phyloP scores from a whole-genome alignment of 2,329 filamentous ascomycete species.

The Colletotrichum chrysophilum region DNA sequence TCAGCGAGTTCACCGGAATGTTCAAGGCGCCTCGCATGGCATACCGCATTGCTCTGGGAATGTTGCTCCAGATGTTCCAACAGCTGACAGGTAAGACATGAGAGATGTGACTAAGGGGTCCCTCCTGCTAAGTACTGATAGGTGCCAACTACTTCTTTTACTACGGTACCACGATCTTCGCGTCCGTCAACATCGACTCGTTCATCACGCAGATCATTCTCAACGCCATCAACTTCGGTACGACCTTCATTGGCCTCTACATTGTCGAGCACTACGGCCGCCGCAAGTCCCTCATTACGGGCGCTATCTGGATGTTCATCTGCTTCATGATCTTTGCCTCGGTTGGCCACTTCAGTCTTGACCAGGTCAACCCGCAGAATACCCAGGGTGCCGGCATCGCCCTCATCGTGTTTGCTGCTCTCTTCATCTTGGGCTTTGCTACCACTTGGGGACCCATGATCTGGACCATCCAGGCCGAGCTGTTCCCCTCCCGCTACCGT shows the following conservation, averaged over 20 bases:
- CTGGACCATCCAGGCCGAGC: slow-evolving; percentile 68
- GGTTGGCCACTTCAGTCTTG: slow-evolving; percentile 54
- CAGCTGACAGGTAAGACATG: slow-evolving; percentile 57
- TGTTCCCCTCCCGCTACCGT: slow-evolving; percentile 68
- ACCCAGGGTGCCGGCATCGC: slow-evolving; percentile 56
- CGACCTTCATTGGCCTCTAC: slow-evolving; percentile 72
- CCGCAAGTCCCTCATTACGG: slow-evolving; percentile 65
- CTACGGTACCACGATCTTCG: slow-evolving; percentile 61
- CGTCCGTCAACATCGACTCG: slow-evolving; percentile 55
- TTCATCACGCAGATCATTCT: slow-evolving; percentile 73
- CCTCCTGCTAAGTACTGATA: too few species aligned
- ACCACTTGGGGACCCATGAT: slow-evolving; percentile 45
- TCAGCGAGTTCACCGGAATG: slow-evolving; percentile 60
- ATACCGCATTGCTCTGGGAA: slow-evolving; percentile 66
- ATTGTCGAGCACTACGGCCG: slow-evolving; percentile 73
- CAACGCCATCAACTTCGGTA: slow-evolving; percentile 69
- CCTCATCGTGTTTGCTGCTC: slow-evolving; percentile 67
- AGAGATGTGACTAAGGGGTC: too few species aligned
- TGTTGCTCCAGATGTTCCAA: slow-evolving; percentile 68
- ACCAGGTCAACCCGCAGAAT: slow-evolving; percentile 35
- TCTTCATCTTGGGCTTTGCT: slow-evolving; percentile 70
- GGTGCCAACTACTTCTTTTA: slow-evolving; percentile 73
- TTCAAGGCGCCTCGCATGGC: slow-evolving; percentile 69
- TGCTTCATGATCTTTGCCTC: slow-evolving; percentile 66
- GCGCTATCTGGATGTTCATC: slow-evolving; percentile 64